Base-by-base conservation (phyloP, 1,284 basidiomycete genomes). In the Sanghuangporus weigelae region DNA sequence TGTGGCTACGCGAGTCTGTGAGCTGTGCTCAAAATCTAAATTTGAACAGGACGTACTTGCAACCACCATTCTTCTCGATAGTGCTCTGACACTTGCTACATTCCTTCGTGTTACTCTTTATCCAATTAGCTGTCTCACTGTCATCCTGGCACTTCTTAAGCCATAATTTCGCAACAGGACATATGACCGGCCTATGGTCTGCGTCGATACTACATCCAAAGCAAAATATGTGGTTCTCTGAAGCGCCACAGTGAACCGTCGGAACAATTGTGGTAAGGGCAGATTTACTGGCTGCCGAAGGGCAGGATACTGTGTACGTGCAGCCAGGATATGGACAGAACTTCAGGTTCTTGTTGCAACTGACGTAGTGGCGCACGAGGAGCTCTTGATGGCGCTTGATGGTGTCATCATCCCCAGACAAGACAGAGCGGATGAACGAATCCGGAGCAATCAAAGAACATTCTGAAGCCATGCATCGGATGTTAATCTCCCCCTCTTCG, bases 21-120 rank as follows among this genome's bases (percentile, higher is more conserved):
- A 59, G 16, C 59, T 63, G 44, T 16, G 39, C 35, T 19, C 10
- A 31, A 7, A 46, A n/a, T 16, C 56, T n/a, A 46, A 40, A 42
- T 59, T 66, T 63, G 68, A 63, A 60, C 62, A 60, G 14, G 11
- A 86, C 92, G 72, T 73, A 95, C 94, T 97, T 96, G 93, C 96
- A 98, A 4, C 96, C 96, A n/a, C 96, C 96, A 70, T 98, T 98
- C 89, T 99, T 98, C 83, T 99, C 96, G 68, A 99, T 98, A 58
- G 96, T 98, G 70, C 94, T 95, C 73, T 92, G 87, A 76, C 96
- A 99, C 73, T 94, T 90, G 53, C 88, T 84, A 73, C 96, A 99
- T 76, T 99, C 96, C 79, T 99, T 98, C 57, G 96, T 99, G 74
- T 99, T 98, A 69, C 95, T 98, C 82, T 93, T 94, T 78, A 99